Evolutionary conservation across 495 filamentous ascomycete genomes (phyloP), one percentile per base, ranked within the genome.

Genomic region (Aspergillus hancockii): DNA sequence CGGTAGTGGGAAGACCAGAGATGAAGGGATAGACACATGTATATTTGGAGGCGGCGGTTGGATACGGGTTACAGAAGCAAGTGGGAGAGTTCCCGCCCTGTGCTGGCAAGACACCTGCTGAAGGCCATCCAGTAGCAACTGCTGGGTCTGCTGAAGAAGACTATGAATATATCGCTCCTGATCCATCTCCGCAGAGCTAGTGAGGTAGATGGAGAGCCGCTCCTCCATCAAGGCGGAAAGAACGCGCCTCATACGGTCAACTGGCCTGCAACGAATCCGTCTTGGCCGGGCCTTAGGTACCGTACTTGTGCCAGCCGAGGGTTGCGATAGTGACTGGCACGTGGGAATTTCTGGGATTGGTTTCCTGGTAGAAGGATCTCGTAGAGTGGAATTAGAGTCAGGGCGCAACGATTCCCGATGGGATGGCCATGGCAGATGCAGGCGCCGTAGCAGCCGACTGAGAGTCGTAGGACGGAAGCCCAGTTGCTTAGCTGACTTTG

Each of bases 141-240:
- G 54, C 22, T 32, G 54, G 6, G 36, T 32, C 21, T 32, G 41
- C 8, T 49, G 54, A 22, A 45, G 40, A 2, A 49, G 23, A 21
- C 22, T 14, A 0, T 28, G 22, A 1, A 49, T 21, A 8, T 21
- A 12, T 49, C 21, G n/a, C 21, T 49, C 46, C 3, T 47, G 21
- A 3, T 25, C 54, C 0, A 25, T n/a, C 23, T 18, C 41, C 0
- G 41, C 38, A 13, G 25, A 25, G 30, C 34, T 56, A 40, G n/a
- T 47, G 9, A 56, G 25, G 6, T 46, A 46, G 21, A 56, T 9
- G 12, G 54, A 56, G 21, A 56, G 31, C 38, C 54, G 21, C 8
- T 56, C 54, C 13, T 56, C 54, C 54, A 56, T 47, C 10, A 56
- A 41, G 45, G 41, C 54, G 2, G 54, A 56, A 13, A 56, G 21